Conservation (phyloP, 78 protist species). For the Creolimax fragrantissima region DNA sequence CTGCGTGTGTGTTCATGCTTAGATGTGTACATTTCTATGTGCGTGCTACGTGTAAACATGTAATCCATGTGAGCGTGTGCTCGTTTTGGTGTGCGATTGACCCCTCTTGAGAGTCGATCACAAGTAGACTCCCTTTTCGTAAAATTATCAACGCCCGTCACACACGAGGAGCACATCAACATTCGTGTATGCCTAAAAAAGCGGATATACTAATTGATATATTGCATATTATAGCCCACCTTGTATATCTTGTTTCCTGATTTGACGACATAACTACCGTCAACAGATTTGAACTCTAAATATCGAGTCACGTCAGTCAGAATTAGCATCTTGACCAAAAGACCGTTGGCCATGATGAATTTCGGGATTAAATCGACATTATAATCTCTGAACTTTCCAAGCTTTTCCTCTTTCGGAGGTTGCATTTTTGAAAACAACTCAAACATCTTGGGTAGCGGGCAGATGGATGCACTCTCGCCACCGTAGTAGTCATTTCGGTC, state of each 20-base stretch:
- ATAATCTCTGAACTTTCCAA: constrained; percentile 75
- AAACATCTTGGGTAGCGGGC: constrained; percentile 73
- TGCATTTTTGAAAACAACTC: constrained; percentile 37
- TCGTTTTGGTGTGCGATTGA: background rate
- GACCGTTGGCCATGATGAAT: constrained; percentile 84
- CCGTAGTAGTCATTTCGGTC: constrained; percentile 98
- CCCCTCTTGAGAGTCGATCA: background rate
- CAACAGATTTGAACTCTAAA: constrained; percentile 89
- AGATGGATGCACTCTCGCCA: constrained; percentile 89
- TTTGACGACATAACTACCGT: constrained; percentile 74
- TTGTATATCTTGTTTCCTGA: constrained; percentile 61
- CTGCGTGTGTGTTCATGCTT: background rate
- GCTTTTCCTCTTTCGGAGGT: background rate
- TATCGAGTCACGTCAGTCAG: constrained; percentile 91
- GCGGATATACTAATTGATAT: background rate
- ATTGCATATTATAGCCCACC: constrained; percentile 33
- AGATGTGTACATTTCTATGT: background rate
- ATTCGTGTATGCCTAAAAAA: background rate
- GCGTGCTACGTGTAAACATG: background rate
- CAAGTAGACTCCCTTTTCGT: background rate
- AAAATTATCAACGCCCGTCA: background rate
- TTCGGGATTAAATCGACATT: constrained; percentile 95
- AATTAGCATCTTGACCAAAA: constrained; percentile 87
- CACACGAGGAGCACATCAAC: background rate
- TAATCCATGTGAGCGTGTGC: background rate